A percentile compares a stretch with the other conserved stretches of the same genome.
Conservation (phyloP, 768 basidiomycete species). For the Rhodosporidiobolus sp. region DNA sequence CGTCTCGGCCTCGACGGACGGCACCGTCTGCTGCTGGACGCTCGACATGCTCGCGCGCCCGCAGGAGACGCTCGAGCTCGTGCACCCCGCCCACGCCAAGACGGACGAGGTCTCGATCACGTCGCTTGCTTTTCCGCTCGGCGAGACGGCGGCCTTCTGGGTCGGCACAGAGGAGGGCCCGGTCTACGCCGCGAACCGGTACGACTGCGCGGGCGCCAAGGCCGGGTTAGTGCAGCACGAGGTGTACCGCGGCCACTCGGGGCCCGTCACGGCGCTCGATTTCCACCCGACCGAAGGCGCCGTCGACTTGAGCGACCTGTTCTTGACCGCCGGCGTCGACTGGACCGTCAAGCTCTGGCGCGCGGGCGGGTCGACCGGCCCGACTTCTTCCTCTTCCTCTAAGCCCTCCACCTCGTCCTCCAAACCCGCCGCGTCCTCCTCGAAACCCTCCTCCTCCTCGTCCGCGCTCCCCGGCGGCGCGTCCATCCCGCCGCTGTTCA, state of each 20-base stretch:
- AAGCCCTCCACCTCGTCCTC: background rate
- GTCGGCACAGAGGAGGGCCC: conserved; percentile 98
- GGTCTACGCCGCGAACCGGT: conserved; percentile 92
- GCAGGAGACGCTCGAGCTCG: conserved; percentile 92
- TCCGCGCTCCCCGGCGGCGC: background rate
- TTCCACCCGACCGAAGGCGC: conserved; percentile 90
- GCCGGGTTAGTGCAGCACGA: conserved; percentile 91
- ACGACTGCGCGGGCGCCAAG: conserved; percentile 94
- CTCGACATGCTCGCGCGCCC: conserved; percentile 99
- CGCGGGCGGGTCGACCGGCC: conserved; percentile 18
- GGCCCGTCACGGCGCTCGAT: conserved; percentile 87
- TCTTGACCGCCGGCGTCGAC: conserved; percentile 87
- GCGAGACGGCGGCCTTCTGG: conserved; percentile 95
- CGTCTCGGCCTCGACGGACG: conserved; percentile 94
- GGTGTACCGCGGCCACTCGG: conserved; percentile 86
- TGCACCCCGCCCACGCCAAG: conserved; percentile 88
- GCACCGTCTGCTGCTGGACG: conserved; percentile 93
- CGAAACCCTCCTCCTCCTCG: background rate
- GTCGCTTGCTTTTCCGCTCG: conserved; percentile 86
- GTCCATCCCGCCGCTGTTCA: conserved; percentile 70
- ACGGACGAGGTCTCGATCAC: conserved; percentile 96
- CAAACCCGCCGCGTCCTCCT: background rate
- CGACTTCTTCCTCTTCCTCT: background rate
- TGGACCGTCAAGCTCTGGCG: conserved; percentile 99
- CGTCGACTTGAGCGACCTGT: conserved; percentile 92